Evolutionary conservation across 495 filamentous ascomycete species (phyloP).

Genomic region (Aspergillus ostianus): DNA sequence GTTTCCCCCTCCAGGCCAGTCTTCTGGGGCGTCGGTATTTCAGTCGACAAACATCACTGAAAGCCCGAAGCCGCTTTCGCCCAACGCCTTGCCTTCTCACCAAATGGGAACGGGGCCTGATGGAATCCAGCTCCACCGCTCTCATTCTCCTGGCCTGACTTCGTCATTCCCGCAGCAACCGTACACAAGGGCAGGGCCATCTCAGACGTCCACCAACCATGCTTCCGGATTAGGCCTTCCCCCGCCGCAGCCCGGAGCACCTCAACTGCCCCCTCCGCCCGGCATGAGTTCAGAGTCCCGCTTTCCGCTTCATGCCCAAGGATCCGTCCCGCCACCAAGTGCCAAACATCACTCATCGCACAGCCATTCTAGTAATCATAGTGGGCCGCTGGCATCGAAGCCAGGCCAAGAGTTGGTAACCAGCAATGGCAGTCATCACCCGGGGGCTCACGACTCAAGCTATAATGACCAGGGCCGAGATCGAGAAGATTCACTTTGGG

Average conservation of each 20-base stretch:
- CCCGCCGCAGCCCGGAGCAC: slow-evolving; percentile 38
- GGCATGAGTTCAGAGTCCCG: slow-evolving; percentile 48
- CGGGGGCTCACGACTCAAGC: slow-evolving; percentile 23
- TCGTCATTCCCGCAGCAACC: slow-evolving; percentile 67
- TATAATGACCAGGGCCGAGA: slow-evolving; percentile 33
- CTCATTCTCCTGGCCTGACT: slow-evolving; percentile 68
- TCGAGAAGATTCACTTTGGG: slow-evolving; percentile 43
- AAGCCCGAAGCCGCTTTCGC: slow-evolving; percentile 83
- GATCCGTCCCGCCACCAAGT: slow-evolving; percentile 18
- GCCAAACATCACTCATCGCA: slow-evolving; percentile 36
- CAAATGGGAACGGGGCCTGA: slow-evolving; percentile 56
- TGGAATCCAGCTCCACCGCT: slow-evolving; percentile 47
- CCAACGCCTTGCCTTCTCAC: slow-evolving; percentile 60
- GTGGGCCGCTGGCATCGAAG: slow-evolving; percentile 26
- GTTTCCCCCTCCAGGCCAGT: slow-evolving; percentile 46
- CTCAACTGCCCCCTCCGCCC: slow-evolving; percentile 54
- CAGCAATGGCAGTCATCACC: slow-evolving; percentile 21
- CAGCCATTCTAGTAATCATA: slow-evolving; percentile 44
- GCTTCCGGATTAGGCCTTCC: slow-evolving; percentile 34
- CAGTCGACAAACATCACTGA: slow-evolving; percentile 75
- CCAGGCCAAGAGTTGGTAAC: slow-evolving; percentile 28
- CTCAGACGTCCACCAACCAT: slow-evolving; percentile 29
- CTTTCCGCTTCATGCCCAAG: slow-evolving; percentile 38
- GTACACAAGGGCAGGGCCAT: slow-evolving; percentile 50
- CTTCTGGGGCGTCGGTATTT: slow-evolving; percentile 58